Percentiles rank a stretch among this genome's conserved stretches.
Evolutionary conservation across 176 grass and related monocot genomes (phyloP).

Genomic region (Cenchrus americanus): DNA sequence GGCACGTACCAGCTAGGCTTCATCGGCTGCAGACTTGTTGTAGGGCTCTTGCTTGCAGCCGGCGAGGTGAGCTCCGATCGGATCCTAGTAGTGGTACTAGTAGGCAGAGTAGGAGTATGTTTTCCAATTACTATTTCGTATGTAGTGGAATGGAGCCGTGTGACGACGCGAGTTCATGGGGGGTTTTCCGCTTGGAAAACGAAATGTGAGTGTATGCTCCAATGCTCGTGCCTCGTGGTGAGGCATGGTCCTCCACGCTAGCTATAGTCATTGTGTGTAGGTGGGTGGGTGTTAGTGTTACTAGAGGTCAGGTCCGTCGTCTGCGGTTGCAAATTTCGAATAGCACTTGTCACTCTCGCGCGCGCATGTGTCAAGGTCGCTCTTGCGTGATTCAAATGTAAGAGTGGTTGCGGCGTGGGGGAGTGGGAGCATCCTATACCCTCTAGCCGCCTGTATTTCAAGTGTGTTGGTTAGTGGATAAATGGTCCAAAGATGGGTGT

Average conservation of each 20-base stretch:
- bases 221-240: conserved; percentile 22
- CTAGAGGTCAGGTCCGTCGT: conserved; percentile 1
- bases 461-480: conserved; percentile 11
- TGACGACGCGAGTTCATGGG: conserved; percentile 23
- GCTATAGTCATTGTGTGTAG: conserved; percentile 18
- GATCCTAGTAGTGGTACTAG: not conserved
- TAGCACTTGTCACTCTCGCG: conserved; percentile 16
- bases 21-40: not conserved
- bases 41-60: not conserved
- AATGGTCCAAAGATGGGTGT: not conserved
- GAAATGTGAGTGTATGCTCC: conserved; percentile 12
- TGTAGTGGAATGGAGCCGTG: conserved; percentile 16
- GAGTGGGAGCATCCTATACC: conserved; percentile 12
- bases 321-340: conserved; percentile 37
- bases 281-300: conserved; percentile 17
- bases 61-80: not conserved
- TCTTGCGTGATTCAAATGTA: not conserved
- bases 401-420: not conserved
- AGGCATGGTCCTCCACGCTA: conserved; percentile 51
- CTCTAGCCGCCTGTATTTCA: not conserved
- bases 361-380: not conserved
- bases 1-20: not conserved
- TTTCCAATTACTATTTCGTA: not conserved
- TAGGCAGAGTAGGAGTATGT: too few relatives aligned
- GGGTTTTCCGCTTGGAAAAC: conserved; percentile 8